Evolutionary conservation across 2,329 filamentous ascomycete genomes (phyloP), one percentile per base, ranked within the genome.

Genomic region (Phialophora verrucosa): DNA sequence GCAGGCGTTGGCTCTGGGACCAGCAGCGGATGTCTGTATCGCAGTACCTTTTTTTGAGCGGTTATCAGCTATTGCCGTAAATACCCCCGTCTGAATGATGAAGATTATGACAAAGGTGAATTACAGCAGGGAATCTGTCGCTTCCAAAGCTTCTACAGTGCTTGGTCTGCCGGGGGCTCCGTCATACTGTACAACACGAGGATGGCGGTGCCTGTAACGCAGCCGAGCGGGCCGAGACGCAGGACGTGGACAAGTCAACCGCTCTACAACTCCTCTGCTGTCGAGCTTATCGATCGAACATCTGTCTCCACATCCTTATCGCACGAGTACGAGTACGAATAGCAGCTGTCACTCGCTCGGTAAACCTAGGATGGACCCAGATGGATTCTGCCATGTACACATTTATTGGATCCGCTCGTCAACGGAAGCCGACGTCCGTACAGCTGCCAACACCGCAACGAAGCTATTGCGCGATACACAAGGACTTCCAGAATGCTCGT

Each of bases 201-300:
- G 6, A 44, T 44, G 17, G 35, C 35, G 35, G 32, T 35, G 32
- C 10, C 32, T 35, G 32, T 12, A 10, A 47, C 44, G 1, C 44
- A 47, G 44, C 47, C 47, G 47, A 50, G 49, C 49, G 49, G 23
- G 49, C 47, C 47, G n/a, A 50, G 49, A 23, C 27, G 20, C 49
- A 23, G 8, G 49, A 44, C 14, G n/a, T 44, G 17, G 35, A 3
- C 38, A 35, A 12, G 31, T 25, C 23, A 2, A 25, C 23, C 23
- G 23, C 23, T 25, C 23, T 1, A 3, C 38, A 35, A 12, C 35
- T 38, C 35, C 3, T 38, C 35, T 12, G 35, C 14, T 25, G 8
- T 7, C 38, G n/a, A 42, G 38, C 14, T 42, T 14, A 5, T 42
- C 38, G 14, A 42, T 42, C 38, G 17, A 42, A 44, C 38, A 17